Evolutionary conservation across 768 basidiomycete genomes (phyloP).

Genomic region (Russula lepida): DNA sequence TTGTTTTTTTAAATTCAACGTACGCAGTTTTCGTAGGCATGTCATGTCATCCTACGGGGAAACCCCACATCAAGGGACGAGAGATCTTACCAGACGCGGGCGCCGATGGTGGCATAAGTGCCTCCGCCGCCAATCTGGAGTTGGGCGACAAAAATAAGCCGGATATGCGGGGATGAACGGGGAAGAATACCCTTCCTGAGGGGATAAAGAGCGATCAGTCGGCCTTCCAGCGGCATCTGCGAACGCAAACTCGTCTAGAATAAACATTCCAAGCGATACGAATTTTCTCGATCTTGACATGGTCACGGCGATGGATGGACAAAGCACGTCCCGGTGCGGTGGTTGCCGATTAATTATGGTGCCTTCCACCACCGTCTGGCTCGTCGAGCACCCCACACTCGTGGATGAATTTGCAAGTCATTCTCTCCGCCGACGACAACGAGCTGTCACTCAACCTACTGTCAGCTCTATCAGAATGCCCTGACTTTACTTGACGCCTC

Average conservation of each 20-base stretch:
- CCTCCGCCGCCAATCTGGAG: conserved; percentile 85
- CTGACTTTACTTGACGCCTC: conserved; percentile 50
- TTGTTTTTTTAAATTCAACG: neutral
- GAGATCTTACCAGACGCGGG: conserved; percentile 63
- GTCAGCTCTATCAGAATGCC: conserved; percentile 54
- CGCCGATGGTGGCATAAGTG: conserved; percentile 71
- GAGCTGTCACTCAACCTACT: neutral
- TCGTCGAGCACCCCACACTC: conserved; percentile 14
- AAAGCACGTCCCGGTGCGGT: too few species aligned
- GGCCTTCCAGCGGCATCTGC: conserved; percentile 46
- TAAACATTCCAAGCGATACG: conserved; percentile 81
- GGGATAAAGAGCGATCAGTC: conserved; percentile 33
- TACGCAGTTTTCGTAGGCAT: neutral
- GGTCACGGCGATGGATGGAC: neutral
- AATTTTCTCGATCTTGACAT: conserved; percentile 29
- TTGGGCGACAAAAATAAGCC: neutral
- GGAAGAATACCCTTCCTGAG: conserved; percentile 41
- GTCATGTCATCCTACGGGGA: neutral
- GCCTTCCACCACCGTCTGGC: conserved; percentile 12
- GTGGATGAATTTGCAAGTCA: conserved; percentile 15
- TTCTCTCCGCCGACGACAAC: neutral
- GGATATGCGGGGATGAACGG: neutral
- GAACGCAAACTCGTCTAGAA: conserved; percentile 74
- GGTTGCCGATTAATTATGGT: neutral
- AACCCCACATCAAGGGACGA: neutral